Base-by-base conservation (phyloP, 2,329 filamentous ascomycete species). In the Cercospora canescens region DNA sequence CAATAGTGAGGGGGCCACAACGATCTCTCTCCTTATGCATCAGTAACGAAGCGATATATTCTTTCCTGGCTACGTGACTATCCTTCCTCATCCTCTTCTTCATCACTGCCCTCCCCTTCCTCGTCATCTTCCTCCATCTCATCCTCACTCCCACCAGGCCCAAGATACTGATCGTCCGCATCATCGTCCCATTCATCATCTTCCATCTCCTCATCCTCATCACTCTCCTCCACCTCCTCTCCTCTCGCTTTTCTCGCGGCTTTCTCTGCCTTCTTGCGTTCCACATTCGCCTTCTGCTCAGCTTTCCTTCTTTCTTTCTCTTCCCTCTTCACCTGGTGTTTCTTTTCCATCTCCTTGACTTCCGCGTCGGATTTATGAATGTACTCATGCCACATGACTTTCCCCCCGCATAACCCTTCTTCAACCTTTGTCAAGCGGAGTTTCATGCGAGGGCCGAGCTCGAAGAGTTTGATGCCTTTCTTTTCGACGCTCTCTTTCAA, bases 321-420 rank as follows among this genome's bases (percentile, higher is more conserved):
- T 74, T 89, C 87, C 64, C 87, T 86, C 74, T 88, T 86, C 80
- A 90, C 82, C 71, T 93, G 90, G 92, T 95, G 98, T 71, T 88
- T 86, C 81, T 89, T 87, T 72, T 98, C 94, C 72, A 97, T 80
- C 69, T 91, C 87, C 76, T 89, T 87, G 64, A 93, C 82, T 78
- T 99, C 94, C 18, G 87, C 86, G 72, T 88, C 88, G 6, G 88
- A 88, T 85, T 99, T 99, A 76, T 90, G 87, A 61, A 98, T 89
- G 76, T 93, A 96, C 77, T 97, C 93, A 79, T 99, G 95, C 95
- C 95, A 99, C 91, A 99, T 92, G 64, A 97, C 87, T 77, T 93
- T 95, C 58, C 95, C 95, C 28, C 87, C 86, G 74, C 93, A 97
- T 6, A 98, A 80, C 1, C 94, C 95, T 73, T 99, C 95, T 76